Percentiles rank a stretch among this genome's conserved stretches.
Conservation (phyloP, 129 eudicot genomes). For the Tanacetum coccineum region DNA sequence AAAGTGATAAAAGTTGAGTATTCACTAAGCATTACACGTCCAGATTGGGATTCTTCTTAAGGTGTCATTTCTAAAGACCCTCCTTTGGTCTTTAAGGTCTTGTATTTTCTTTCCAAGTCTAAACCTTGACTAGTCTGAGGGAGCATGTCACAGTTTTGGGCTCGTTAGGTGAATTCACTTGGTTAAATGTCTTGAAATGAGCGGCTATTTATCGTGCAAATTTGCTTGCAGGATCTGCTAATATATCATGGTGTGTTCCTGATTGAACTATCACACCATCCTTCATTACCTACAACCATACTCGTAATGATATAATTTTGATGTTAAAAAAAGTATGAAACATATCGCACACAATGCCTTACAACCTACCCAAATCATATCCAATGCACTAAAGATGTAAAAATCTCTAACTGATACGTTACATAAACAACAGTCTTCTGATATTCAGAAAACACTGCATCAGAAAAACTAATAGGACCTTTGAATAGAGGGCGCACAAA, state of each 20-base stretch:
- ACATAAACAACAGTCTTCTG: no score
- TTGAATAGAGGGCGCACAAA: no score
- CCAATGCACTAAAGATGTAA: no score
- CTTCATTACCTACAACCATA: conserved; percentile 70
- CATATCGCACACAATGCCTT: no score
- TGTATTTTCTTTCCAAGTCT: conserved; percentile 34
- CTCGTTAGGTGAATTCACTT: conserved; percentile 47
- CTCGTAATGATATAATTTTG: no score
- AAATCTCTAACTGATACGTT: no score
- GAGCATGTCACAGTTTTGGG: conserved; percentile 11
- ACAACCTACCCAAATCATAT: no score
- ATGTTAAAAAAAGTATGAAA: no score
- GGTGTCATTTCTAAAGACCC: conserved; percentile 24
- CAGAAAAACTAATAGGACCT: no score
- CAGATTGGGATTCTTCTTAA: conserved; percentile 66
- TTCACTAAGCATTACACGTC: conserved; percentile 60
- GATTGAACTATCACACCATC: conserved; percentile 74
- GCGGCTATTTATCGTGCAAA: conserved; percentile 61
- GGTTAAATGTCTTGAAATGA: conserved; percentile 54
- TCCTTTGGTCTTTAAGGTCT: conserved; percentile 26
- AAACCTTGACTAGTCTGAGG: conserved; percentile 1
- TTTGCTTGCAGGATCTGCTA: conserved; percentile 49
- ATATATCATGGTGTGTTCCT: conserved; percentile 59
- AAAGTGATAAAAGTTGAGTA: conserved; percentile 51
- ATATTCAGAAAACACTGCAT: no score